A percentile compares a stretch with the other conserved stretches of the same genome.
phyloP scores from a whole-genome alignment of 306 rosid genomes.

The Rosa lucieae region DNA sequence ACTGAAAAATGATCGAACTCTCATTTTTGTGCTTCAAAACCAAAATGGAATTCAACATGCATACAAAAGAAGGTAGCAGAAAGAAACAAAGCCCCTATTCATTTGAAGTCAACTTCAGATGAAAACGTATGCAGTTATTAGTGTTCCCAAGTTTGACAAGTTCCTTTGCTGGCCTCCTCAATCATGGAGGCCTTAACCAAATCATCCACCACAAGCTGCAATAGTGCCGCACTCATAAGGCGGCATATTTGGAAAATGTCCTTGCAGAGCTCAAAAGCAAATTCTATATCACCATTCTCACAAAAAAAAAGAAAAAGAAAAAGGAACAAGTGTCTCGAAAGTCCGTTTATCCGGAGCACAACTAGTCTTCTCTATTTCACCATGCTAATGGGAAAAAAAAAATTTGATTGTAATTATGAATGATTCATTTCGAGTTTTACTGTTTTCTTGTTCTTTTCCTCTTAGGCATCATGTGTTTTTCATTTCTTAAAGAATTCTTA shows the following conservation, averaged over 20 bases:
- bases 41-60: neutral
- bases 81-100: conserved; percentile 7
- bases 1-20: neutral
- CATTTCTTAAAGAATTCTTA: too few species aligned
- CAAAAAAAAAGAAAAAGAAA: conserved; percentile 28
- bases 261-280: conserved; percentile 42
- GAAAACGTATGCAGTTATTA: conserved; percentile 42
- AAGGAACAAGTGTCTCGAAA: conserved; percentile 49
- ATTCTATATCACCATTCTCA: conserved; percentile 58
- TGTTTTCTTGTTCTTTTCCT: too few species aligned
- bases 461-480: too few species aligned
- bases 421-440: too few species aligned
- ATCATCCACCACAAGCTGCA: conserved; percentile 65
- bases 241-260: conserved; percentile 40
- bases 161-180: conserved; percentile 47
- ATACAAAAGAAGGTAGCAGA: neutral
- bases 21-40: neutral
- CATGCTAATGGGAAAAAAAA: conserved; percentile 32
- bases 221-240: conserved; percentile 36
- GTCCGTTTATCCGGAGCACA: conserved; percentile 45
- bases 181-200: conserved; percentile 47
- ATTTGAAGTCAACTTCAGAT: conserved; percentile 40
- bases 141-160: conserved; percentile 52
- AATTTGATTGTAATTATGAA: too few species aligned
- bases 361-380: conserved; percentile 43